phyloP scores from a whole-genome alignment of 805 yeast genomes.

The Candida boidinii region DNA sequence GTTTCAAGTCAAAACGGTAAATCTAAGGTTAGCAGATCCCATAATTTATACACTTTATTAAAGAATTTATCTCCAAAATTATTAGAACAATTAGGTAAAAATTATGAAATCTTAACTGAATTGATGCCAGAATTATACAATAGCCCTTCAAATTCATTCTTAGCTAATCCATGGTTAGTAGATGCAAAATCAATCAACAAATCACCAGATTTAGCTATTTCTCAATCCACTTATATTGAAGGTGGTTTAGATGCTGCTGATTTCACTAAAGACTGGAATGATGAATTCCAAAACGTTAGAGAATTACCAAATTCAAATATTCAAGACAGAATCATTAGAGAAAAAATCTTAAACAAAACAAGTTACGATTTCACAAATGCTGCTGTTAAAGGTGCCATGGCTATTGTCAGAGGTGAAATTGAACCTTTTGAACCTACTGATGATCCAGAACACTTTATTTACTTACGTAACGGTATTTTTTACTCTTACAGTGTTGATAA shows the following conservation, averaged over 20 bases:
- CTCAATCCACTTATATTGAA: slow-evolving; percentile 45
- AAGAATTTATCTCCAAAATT: slow-evolving; percentile 60
- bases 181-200: slow-evolving; percentile 10
- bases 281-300: slow-evolving; percentile 74
- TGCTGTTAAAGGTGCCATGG: slow-evolving; percentile 74
- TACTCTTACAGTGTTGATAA: slow-evolving; percentile 74
- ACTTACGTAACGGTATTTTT: slow-evolving; percentile 74
- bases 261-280: slow-evolving; percentile 73
- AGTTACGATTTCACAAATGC: slow-evolving; percentile 67
- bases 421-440: slow-evolving; percentile 78
- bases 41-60: slow-evolving; percentile 54
- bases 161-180: slow-evolving; percentile 78
- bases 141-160: slow-evolving; percentile 51
- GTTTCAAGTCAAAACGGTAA: slow-evolving; percentile 16
- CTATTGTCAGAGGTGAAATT: slow-evolving; percentile 65
- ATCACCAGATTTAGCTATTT: slow-evolving; percentile 49
- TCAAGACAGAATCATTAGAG: slow-evolving; percentile 65
- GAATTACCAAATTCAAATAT: slow-evolving; percentile 54
- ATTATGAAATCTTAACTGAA: slow-evolving; percentile 35
- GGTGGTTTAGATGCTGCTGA: slow-evolving; percentile 57
- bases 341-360: slow-evolving; percentile 61
- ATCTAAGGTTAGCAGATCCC: slow-evolving; percentile 27
- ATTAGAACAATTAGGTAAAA: slow-evolving; percentile 38
- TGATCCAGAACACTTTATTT: slow-evolving; percentile 52
- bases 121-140: slow-evolving; percentile 47